Conservation (phyloP, 331 rosid genomes). For the Malus hybrid region DNA sequence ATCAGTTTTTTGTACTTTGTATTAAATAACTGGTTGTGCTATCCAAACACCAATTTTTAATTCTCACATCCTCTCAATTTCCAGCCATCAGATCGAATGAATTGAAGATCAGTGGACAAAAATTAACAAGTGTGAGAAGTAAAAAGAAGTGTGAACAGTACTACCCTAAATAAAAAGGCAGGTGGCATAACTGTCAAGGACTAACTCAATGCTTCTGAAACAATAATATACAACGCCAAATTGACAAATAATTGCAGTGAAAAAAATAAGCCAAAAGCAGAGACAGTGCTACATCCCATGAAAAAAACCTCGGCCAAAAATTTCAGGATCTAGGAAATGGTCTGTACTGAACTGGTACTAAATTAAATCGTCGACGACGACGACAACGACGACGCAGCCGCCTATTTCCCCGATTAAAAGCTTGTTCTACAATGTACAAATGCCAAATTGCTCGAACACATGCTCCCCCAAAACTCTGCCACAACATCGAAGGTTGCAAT, state of each 20-base stretch:
- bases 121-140: too few relatives aligned
- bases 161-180: not conserved
- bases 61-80: too few relatives aligned
- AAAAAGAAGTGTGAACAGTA: too few relatives aligned
- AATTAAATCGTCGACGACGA: not conserved
- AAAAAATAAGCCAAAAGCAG: slow-evolving; percentile 2
- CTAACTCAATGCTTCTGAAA: not conserved
- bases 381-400: not conserved
- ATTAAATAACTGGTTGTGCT: too few relatives aligned
- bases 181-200: not conserved
- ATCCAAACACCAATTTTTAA: too few relatives aligned
- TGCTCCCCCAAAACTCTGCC: slow-evolving; percentile 4
- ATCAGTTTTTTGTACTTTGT: too few relatives aligned
- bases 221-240: not conserved
- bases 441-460: slow-evolving; percentile 6
- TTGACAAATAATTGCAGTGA: not conserved
- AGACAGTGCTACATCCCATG: not conserved
- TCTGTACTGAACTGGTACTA: not conserved
- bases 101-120: too few relatives aligned
- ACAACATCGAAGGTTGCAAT: not conserved
- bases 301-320: not conserved
- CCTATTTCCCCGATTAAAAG: not conserved
- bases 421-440: slow-evolving; percentile 20
- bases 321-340: not conserved
- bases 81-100: too few relatives aligned